Percentiles rank a stretch among this genome's conserved stretches.
Evolutionary conservation across 352 stramenopile genomes (phyloP).

Genomic region (Globisporangium alternatum): DNA sequence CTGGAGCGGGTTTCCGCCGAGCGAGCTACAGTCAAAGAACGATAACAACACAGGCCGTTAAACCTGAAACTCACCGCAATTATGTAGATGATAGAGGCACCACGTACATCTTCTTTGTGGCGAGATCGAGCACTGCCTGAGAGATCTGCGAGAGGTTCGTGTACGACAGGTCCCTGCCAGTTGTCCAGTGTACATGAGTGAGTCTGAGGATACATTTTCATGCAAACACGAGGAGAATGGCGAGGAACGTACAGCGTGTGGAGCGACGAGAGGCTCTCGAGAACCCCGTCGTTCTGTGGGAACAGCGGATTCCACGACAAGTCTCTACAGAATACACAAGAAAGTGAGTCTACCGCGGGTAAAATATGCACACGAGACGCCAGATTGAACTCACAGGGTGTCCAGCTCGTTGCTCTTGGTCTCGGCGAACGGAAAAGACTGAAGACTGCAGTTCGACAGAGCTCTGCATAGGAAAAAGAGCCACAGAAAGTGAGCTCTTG

Average conservation of each 20-base stretch:
- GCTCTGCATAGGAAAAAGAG: background rate
- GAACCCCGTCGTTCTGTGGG: background rate
- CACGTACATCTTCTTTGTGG: conserved; percentile 3
- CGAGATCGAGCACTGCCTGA: background rate
- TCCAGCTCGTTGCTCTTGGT: background rate
- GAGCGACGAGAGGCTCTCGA: conserved; percentile 5
- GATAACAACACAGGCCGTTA: no score
- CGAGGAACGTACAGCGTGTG: background rate
- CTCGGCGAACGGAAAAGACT: conserved; percentile 10
- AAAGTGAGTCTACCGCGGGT: background rate
- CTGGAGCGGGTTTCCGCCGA: background rate
- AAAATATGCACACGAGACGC: background rate
- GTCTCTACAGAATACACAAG: background rate
- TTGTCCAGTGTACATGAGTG: background rate
- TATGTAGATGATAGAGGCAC: background rate
- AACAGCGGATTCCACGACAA: conserved; percentile 11
- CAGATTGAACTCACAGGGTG: background rate
- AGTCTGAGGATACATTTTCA: background rate
- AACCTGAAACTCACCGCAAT: no score
- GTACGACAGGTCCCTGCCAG: conserved; percentile 6
- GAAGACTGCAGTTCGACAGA: conserved; percentile 11
- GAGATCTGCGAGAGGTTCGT: conserved; percentile 8
- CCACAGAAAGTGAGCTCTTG: background rate
- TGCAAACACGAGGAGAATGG: background rate
- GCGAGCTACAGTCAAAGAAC: background rate